Base-by-base conservation (phyloP, 371 early-diverging fungal genomes). In the Conidiobolus incongruus region DNA sequence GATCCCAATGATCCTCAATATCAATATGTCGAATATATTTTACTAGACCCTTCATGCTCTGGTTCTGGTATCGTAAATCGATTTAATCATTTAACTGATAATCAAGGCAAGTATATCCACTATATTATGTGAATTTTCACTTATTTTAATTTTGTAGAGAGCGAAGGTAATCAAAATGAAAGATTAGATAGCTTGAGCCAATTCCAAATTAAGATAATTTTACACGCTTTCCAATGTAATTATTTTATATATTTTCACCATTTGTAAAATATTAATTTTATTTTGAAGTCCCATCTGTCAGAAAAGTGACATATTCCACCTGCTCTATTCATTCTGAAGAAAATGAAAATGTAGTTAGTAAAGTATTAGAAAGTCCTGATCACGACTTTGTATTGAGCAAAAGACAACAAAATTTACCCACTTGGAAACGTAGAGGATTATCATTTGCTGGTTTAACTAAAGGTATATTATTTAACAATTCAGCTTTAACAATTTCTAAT, bases 21-120 rank as follows among this genome's bases (percentile, higher is more conserved):
- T 50, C 59, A 64, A 0, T 38, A 66, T 40, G 88, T 90, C 5
- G 81, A 88, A 42, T 91, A 89, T 59, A 79, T 94, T 38, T 56
- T 99, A 31, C 60, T 97, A 31, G 99, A 99, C 62, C 99, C 99
- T 12, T 87, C 90, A 4, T 99, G 99, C 54, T 89, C 92, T 31
- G 99, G 99, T 1, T 91, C 93, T 15, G 98, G 98, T 2, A 97
- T 92, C 33, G 73, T 87, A 38, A 75, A 74, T 40, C 64, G 91
- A 32, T 50, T 88, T 49, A 90, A 93, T 49, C 69, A 74, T 44
- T 60, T 89, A 12, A 67, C 87, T 0, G 81, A 84, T 48, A 44
- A 0, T 52, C 50, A 15, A 66, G 57, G 41, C 62, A 63, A 20
- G 62, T 59, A 22, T 50, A n/a, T n/a, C n/a, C n/a, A n/a, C n/a